These are phyloP conservation scores for Dactylellina leptospora DNA, from an alignment of 2,329 filamentous ascomycete species.

Conservation along the genomic window DNA sequence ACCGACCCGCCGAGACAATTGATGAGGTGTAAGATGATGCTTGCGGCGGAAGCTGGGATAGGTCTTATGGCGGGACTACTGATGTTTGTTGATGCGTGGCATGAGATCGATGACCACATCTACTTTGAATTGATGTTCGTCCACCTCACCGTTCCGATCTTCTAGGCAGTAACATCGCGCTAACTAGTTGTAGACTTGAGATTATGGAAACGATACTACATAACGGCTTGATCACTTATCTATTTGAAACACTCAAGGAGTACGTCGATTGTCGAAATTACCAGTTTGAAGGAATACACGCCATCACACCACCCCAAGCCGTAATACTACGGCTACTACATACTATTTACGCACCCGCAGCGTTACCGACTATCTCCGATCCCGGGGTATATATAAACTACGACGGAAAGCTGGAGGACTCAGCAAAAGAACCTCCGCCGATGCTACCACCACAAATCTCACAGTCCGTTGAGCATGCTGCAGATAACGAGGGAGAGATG, in stretches of 20 bases:
- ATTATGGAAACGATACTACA: slow-evolving; percentile 57
- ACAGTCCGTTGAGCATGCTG: background rate
- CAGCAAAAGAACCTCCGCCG: slow-evolving; percentile 17
- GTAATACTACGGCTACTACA: slow-evolving; percentile 45
- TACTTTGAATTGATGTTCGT: slow-evolving; percentile 57
- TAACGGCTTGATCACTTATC: slow-evolving; percentile 57
- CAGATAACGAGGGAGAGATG: slow-evolving; percentile 32
- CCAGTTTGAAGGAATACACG: slow-evolving; percentile 47
- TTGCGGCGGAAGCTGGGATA: slow-evolving; percentile 56
- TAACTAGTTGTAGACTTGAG: slow-evolving; percentile 49
- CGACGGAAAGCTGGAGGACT: slow-evolving; percentile 38
- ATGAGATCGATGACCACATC: slow-evolving; percentile 58
- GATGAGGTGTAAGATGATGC: slow-evolving; percentile 57
- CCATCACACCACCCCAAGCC: slow-evolving; percentile 47
- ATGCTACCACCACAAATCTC: slow-evolving; percentile 15
- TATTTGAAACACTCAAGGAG: slow-evolving; percentile 57
- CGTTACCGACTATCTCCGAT: slow-evolving; percentile 47
- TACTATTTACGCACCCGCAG: slow-evolving; percentile 47
- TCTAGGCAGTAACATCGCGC: background rate
- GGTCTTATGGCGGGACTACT: slow-evolving; percentile 55
- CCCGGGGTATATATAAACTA: slow-evolving; percentile 49
- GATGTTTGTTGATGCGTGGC: slow-evolving; percentile 57
- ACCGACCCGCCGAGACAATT: slow-evolving; percentile 57
- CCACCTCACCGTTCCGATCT: background rate
- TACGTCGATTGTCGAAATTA: slow-evolving; percentile 54